Percentiles rank a stretch among this genome's conserved stretches.
Evolutionary conservation across 495 filamentous ascomycete species (phyloP).

Genomic region (Astrocystis sublimbata): DNA sequence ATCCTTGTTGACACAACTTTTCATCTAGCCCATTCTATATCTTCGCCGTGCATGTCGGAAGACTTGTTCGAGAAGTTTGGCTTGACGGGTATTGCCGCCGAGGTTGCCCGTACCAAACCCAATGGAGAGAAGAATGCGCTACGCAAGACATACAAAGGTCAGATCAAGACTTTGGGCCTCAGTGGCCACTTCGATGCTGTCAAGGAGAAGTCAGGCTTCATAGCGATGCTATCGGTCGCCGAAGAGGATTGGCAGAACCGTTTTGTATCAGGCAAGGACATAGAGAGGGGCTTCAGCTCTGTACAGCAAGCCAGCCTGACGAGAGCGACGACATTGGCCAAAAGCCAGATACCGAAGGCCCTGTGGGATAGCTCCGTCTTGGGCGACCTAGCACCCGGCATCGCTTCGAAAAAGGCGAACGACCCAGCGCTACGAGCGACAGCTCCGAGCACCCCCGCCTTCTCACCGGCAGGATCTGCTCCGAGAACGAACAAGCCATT

Average conservation of each 20-base stretch:
- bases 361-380: slow-evolving; percentile 55
- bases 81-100: slow-evolving; percentile 49
- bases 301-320: slow-evolving; percentile 34
- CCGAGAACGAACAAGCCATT: slow-evolving; percentile 44
- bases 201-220: slow-evolving; percentile 44
- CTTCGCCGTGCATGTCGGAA: slow-evolving; percentile 42
- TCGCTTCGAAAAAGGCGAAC: slow-evolving; percentile 35
- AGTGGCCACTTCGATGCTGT: slow-evolving; percentile 55
- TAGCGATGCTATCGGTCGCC: slow-evolving; percentile 50
- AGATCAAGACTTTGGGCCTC: slow-evolving; percentile 56
- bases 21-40: slow-evolving; percentile 48
- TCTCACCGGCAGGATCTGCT: slow-evolving; percentile 24
- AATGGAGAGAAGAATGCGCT: slow-evolving; percentile 59
- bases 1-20: slow-evolving; percentile 50
- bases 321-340: slow-evolving; percentile 51
- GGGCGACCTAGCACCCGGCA: slow-evolving; percentile 45
- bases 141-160: slow-evolving; percentile 60
- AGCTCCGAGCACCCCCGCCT: slow-evolving; percentile 34
- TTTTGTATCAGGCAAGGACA: slow-evolving; percentile 55
- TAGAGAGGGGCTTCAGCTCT: slow-evolving; percentile 50
- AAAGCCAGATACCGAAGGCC: slow-evolving; percentile 46
- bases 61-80: slow-evolving; percentile 56
- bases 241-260: slow-evolving; percentile 58
- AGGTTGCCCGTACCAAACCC: slow-evolving; percentile 55
- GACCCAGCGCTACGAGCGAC: slow-evolving; percentile 43